A percentile compares a stretch with the other conserved stretches of the same genome.
Conservation (phyloP, 140 eudicot genomes). For the Ambrosia hybrid region DNA sequence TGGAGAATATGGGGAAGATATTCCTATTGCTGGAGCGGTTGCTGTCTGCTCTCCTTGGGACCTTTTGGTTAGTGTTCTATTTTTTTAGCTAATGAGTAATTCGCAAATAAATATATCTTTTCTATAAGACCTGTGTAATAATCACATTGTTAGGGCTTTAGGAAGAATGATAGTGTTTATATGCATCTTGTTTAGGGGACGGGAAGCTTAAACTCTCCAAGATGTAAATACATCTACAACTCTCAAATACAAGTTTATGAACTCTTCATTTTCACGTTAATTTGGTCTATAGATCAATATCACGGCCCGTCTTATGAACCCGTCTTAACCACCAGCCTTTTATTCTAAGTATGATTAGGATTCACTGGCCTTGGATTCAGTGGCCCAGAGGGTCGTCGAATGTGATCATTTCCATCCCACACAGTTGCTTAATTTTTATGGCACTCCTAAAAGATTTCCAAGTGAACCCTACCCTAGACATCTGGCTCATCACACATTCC, state of each 20-base stretch:
- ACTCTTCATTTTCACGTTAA: not conserved
- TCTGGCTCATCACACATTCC: too few relatives aligned
- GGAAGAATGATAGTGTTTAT: slow-evolving; percentile 13
- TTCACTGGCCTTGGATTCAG: too few relatives aligned
- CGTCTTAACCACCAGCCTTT: not conserved
- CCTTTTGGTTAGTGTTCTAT: slow-evolving; percentile 65
- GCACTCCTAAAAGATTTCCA: too few relatives aligned
- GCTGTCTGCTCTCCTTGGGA: slow-evolving; percentile 98
- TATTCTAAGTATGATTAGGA: too few relatives aligned
- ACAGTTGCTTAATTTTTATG: too few relatives aligned
- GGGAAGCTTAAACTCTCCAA: not conserved
- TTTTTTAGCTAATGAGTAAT: not conserved
- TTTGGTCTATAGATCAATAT: not conserved
- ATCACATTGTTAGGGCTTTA: slow-evolving; percentile 1
- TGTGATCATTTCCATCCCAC: too few relatives aligned
- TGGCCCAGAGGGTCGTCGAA: too few relatives aligned
- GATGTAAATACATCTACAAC: too few relatives aligned
- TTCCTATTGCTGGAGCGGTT: slow-evolving; percentile 93
- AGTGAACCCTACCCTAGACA: too few relatives aligned
- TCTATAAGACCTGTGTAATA: too few relatives aligned
- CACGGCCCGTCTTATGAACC: not conserved
- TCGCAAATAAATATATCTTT: too few relatives aligned
- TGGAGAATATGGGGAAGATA: slow-evolving; percentile 91
- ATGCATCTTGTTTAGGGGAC: not conserved
- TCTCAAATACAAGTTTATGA: not conserved